Base-by-base conservation (phyloP, 1,284 basidiomycete species). In the Boletus sp. region DNA sequence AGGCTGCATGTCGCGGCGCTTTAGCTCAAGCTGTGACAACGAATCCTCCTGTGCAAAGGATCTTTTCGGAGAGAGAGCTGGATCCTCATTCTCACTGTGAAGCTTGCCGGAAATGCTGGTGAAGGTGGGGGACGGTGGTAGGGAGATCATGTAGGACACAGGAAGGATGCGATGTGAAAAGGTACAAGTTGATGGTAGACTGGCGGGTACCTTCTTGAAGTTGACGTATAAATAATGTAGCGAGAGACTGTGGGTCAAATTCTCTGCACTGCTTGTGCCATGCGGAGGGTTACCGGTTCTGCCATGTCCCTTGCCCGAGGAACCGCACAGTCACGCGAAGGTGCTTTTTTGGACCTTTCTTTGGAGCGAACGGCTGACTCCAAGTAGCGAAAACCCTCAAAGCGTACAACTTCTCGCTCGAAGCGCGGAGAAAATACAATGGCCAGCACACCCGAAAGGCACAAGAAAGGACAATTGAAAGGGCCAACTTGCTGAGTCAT, bases 191-290 rank as follows among this genome's bases (percentile, higher is more conserved):
- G 44, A 14, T 39, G 32, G 50, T 44, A 56, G 48, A 34, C 16
- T 41, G 43, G 39, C 10, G 49, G 30, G 40, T 34, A 36, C 44
- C 39, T 45, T 30, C 5, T 47, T 35, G 13, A 20, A 35, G 45
- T 33, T 42, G 41, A 41, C 36, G 52, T 65, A 65, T 62, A 65
- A n/a, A n/a, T n/a, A 64, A 58, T 64, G 51, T 26, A 50, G 49
- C 36, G 38, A 44, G 46, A n/a, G n/a, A n/a, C n/a, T 46, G 59
- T 45, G 54, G 50, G 54, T 46, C 43, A 41, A 26, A 10, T 26
- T 46, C 50, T 38, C 38, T 55, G 63, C 60, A 66, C 63, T 16
- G 63, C 63, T 53, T 58, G 50, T 41, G 35, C 48, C 57, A 50
- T 44, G 52, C 49, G 57, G 55, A 54, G 6, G 4, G 27, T 42